Conservation (phyloP, 2,329 filamentous ascomycete genomes). For the Camillea tinctor region DNA sequence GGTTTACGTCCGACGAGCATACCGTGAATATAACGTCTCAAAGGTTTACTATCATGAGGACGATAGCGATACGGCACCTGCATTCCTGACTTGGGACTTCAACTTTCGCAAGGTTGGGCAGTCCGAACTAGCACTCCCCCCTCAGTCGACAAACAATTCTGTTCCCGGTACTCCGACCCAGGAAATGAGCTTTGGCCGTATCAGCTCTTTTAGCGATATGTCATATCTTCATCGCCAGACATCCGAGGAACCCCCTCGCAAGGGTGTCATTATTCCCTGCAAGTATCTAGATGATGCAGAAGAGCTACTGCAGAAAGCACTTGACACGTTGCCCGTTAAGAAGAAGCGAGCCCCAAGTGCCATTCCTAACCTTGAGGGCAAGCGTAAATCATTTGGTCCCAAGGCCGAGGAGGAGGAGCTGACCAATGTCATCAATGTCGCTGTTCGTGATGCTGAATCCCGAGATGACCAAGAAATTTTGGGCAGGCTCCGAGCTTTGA, state of each 20-base stretch:
- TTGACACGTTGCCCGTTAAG: slow-evolving; percentile 76
- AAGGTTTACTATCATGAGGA: slow-evolving; percentile 83
- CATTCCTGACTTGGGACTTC: slow-evolving; percentile 94
- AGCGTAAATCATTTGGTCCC: slow-evolving; percentile 58
- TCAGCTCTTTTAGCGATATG: slow-evolving; percentile 96
- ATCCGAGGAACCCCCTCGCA: slow-evolving; percentile 75
- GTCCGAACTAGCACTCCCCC: slow-evolving; percentile 80
- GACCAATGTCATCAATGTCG: slow-evolving; percentile 88
- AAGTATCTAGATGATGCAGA: slow-evolving; percentile 93
- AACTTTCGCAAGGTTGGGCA: slow-evolving; percentile 89
- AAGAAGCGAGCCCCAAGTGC: slow-evolving; percentile 60
- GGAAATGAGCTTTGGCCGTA: slow-evolving; percentile 69
- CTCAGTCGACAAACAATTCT: slow-evolving; percentile 78
- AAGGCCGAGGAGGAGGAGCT: slow-evolving; percentile 72
- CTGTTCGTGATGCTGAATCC: slow-evolving; percentile 83
- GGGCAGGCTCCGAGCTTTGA: slow-evolving; percentile 69
- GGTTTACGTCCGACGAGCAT: slow-evolving; percentile 93
- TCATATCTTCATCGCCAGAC: slow-evolving; percentile 76
- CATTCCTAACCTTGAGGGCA: slow-evolving; percentile 71
- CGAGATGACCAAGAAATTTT: slow-evolving; percentile 79
- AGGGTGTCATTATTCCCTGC: slow-evolving; percentile 92
- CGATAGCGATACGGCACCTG: slow-evolving; percentile 59
- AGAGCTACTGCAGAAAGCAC: slow-evolving; percentile 77
- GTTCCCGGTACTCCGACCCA: slow-evolving; percentile 73
- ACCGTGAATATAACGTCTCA: slow-evolving; percentile 92